Percentiles rank a stretch among this genome's conserved stretches.
phyloP scores from a whole-genome alignment of 2,329 filamentous ascomycete species.

The Fusarium albidum region DNA sequence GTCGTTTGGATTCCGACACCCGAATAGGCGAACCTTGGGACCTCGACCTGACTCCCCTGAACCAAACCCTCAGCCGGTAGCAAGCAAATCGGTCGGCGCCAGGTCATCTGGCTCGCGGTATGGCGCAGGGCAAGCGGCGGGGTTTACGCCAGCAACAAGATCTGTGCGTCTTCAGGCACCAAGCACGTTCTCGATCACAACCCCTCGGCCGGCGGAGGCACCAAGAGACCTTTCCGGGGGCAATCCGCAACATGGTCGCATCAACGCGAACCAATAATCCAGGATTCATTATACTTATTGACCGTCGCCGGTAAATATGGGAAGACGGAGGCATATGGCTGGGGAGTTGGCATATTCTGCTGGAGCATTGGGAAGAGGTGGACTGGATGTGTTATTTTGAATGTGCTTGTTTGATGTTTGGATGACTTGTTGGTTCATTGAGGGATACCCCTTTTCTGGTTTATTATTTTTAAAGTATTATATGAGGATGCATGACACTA shows the following conservation, averaged over 20 bases:
- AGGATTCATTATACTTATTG: slow-evolving; percentile 1
- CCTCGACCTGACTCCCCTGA: slow-evolving; percentile 22
- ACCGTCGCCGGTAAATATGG: slow-evolving; percentile 10
- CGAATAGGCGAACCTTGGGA: slow-evolving; percentile 13
- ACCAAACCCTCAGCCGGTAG: slow-evolving; percentile 2
- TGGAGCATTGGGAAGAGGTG: slow-evolving; percentile 1
- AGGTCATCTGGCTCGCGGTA: slow-evolving; percentile 25
- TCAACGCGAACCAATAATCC: slow-evolving; percentile 18
- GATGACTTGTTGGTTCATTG: slow-evolving; percentile 31
- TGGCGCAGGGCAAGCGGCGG: slow-evolving; percentile 16
- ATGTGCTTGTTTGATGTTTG: slow-evolving; percentile 29
- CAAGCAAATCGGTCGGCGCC: slow-evolving; percentile 33
- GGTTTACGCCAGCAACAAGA: slow-evolving; percentile 25
- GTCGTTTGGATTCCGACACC: slow-evolving; percentile 18
- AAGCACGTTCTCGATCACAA: slow-evolving; percentile 24
- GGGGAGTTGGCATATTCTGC: background rate
- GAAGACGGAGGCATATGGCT: background rate
- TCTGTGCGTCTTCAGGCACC: slow-evolving; percentile 40
- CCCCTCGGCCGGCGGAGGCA: slow-evolving; percentile 10
- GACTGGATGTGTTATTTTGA: slow-evolving; percentile 14
- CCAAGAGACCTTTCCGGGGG: background rate
- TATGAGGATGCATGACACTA: slow-evolving; percentile 26
- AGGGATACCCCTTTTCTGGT: slow-evolving; percentile 39
- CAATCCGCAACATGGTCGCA: slow-evolving; percentile 11
- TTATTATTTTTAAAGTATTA: slow-evolving; percentile 18